Conservation (phyloP, 1,284 basidiomycete genomes). For the Microbotryomycetes sp. region DNA sequence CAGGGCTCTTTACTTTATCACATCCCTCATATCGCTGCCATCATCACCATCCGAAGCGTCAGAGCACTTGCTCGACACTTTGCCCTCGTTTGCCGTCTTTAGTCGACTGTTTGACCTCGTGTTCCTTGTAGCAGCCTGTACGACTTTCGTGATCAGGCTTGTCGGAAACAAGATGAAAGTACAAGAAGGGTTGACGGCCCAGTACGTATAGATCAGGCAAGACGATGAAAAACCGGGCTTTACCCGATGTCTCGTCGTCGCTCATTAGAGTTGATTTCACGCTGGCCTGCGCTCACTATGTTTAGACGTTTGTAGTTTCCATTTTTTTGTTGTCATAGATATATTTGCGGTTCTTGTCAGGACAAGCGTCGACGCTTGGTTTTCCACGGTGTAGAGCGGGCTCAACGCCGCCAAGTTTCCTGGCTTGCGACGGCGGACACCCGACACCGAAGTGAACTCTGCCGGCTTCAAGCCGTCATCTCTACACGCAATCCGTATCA, state of each 20-base stretch:
- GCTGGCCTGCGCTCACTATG: too few relatives aligned
- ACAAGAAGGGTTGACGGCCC: slow-evolving; percentile 17
- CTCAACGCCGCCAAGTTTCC: too few relatives aligned
- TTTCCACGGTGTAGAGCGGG: too few relatives aligned
- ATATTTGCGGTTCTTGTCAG: too few relatives aligned
- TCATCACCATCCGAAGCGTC: slow-evolving; percentile 34
- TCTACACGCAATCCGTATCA: too few relatives aligned
- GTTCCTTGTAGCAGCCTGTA: slow-evolving; percentile 40
- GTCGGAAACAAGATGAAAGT: slow-evolving; percentile 32
- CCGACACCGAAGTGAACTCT: not conserved
- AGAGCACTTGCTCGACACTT: slow-evolving; percentile 38
- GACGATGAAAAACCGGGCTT: too few relatives aligned
- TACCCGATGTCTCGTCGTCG: too few relatives aligned
- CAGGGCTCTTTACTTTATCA: slow-evolving; percentile 43
- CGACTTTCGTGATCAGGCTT: slow-evolving; percentile 33
- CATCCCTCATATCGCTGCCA: slow-evolving; percentile 44
- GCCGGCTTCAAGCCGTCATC: not conserved
- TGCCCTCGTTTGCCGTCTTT: slow-evolving; percentile 43
- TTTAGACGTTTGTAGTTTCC: too few relatives aligned
- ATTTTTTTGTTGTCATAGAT: too few relatives aligned
- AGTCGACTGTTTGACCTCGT: slow-evolving; percentile 43
- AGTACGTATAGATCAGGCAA: too few relatives aligned
- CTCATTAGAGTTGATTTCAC: too few relatives aligned
- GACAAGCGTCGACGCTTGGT: too few relatives aligned
- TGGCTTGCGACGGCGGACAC: not conserved